Evolutionary conservation across 2,329 filamentous ascomycete species (phyloP), one percentile per base, ranked within the genome.

Genomic region (Cordyceps cateniannulata): DNA sequence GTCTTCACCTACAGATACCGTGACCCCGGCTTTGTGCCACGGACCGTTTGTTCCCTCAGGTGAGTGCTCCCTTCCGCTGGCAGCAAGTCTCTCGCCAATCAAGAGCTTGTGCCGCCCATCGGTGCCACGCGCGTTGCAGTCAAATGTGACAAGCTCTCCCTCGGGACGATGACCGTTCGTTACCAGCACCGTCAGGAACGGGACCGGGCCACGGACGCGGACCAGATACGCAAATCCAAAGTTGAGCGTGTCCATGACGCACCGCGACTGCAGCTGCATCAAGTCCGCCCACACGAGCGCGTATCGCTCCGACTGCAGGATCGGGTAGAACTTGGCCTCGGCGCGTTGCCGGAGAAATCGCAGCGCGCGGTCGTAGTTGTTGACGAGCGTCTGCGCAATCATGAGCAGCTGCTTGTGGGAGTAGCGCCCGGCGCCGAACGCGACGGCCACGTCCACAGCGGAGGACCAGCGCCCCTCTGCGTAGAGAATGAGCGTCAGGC

Each of bases 241-340:
- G 42, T 47, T 56, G 40, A 56, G 53, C 25, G 27, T n/a, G 25
- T 56, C 53, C 53, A 56, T 56, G 53, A 56, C 53, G 40, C 18
- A 56, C 42, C 24, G 53, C 20, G 53, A 45, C 3, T 56, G 53
- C 2, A 56, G 53, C 42, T 56, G 53, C 42, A 56, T 56, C 27
- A 45, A 47, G n/a, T 56, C 53, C 2, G 53, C 53, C 53, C 53
- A 56, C 5, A 56, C 42, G 14, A 5, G 6, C 24, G 3, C 12
- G 14, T 32, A 56, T 14, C 40, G 24, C 29, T 45, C 53, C 25
- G 53, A 35, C 42, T 8, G 38, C 7, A 56, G 10, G 20, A 24
- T 14, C 1, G 25, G 53, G 10, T 32, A 29, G 38, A 56, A 56
- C 8, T 3, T 47, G 40, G 12, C 16, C 40, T 56, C 53, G 5